Conservation (phyloP, 306 rosid species). For the Ochetophila trinervis region DNA sequence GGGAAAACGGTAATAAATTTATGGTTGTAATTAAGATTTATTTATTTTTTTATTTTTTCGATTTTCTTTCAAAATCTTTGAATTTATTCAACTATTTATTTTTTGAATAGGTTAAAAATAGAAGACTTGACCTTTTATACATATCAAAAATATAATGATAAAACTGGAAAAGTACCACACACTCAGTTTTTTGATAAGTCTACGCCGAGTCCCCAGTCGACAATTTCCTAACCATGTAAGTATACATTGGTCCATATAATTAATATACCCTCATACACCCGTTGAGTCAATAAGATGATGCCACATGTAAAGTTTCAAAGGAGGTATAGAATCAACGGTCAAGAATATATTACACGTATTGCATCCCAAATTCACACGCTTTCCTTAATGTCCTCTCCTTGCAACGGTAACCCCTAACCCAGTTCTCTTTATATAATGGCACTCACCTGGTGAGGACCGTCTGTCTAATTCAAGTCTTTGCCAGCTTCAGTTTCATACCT, state of each 20-base stretch:
- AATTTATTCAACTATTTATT: too few relatives aligned
- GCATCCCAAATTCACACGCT: constrained; percentile 3
- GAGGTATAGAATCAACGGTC: constrained; percentile 3
- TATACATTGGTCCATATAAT: neutral
- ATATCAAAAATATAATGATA: too few relatives aligned
- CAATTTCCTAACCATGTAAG: neutral
- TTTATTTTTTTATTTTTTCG: too few relatives aligned
- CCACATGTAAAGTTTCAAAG: constrained; percentile 9
- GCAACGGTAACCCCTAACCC: constrained; percentile 19
- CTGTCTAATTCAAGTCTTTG: neutral
- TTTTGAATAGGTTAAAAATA: too few relatives aligned
- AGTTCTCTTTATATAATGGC: neutral
- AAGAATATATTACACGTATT: neutral
- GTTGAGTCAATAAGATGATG: constrained; percentile 18
- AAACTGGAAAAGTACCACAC: neutral
- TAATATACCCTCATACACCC: constrained; percentile 11
- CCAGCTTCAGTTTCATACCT: constrained; percentile 5
- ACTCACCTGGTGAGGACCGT: too few relatives aligned
- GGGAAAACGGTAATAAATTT: too few relatives aligned
- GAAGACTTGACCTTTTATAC: too few relatives aligned
- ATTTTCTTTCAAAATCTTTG: too few relatives aligned
- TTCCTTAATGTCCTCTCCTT: neutral
- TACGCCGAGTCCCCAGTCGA: too few relatives aligned
- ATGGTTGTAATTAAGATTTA: too few relatives aligned
- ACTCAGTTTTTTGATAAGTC: neutral